Evolutionary conservation across 257 asterid genomes (phyloP).

Genomic region (Prunella vulgaris): DNA sequence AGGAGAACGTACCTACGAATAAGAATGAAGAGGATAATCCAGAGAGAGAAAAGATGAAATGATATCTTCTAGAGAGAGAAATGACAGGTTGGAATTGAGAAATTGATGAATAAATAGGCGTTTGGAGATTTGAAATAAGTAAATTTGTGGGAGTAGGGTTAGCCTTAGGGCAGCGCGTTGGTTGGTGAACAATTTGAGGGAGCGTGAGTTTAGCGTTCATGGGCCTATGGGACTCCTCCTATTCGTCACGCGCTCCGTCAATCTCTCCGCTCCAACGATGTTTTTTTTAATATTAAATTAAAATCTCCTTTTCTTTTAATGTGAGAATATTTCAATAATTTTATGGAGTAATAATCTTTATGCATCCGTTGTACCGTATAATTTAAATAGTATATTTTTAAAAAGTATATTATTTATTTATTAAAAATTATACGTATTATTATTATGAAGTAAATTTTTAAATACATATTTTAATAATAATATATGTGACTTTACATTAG

Average conservation of each 20-base stretch:
- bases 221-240: constrained; percentile 3
- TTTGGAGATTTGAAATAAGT: constrained; percentile 5
- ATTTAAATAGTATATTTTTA: no score
- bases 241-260: constrained; percentile 17
- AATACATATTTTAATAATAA: no score
- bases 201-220: constrained; percentile 3
- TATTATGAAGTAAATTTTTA: no score
- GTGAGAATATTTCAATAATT: no score
- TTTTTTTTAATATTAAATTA: no score
- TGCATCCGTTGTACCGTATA: no score
- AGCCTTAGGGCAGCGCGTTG: not conserved
- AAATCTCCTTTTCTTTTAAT: no score
- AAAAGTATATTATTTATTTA: no score
- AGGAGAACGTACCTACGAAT: constrained; percentile 9
- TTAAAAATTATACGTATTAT: no score
- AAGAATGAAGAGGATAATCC: not conserved
- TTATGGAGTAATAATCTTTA: no score
- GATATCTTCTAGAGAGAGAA: constrained; percentile 1
- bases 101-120: constrained; percentile 4
- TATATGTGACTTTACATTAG: no score
- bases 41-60: not conserved
- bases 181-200: not conserved
- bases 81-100: not conserved
- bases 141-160: not conserved
- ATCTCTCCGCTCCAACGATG: constrained; percentile 16